phyloP scores from a whole-genome alignment of 192 early-diverging fungal species.

The Spinellus fusiger region DNA sequence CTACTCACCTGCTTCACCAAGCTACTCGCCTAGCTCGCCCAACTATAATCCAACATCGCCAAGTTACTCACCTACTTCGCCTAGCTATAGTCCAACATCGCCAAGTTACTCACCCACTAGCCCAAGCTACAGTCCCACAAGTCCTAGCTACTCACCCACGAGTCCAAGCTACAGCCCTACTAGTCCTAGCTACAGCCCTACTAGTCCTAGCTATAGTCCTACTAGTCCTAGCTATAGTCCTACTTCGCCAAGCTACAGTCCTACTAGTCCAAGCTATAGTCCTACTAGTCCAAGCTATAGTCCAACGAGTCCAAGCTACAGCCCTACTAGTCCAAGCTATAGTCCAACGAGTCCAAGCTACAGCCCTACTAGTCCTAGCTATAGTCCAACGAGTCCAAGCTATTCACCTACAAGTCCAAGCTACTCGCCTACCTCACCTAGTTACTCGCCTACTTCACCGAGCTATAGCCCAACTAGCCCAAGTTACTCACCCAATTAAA shows the following conservation, averaged over 20 bases:
- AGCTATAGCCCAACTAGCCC: conserved; percentile 59
- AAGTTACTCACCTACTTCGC: conserved; percentile 71
- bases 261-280: conserved; percentile 50
- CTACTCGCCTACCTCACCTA: conserved; percentile 68
- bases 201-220: conserved; percentile 71
- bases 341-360: conserved; percentile 50
- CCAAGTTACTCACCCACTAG: conserved; percentile 61
- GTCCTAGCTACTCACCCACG: conserved; percentile 59
- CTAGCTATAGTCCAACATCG: conserved; percentile 60
- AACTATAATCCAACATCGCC: conserved; percentile 64
- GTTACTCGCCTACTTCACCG: conserved; percentile 68
- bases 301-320: conserved; percentile 55
- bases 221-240: conserved; percentile 64
- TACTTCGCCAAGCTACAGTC: conserved; percentile 48
- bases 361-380: conserved; percentile 64
- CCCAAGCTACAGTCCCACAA: conserved; percentile 63
- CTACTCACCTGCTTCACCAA: conserved; percentile 62
- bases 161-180: conserved; percentile 59
- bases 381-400: conserved; percentile 70
- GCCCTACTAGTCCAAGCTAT: conserved; percentile 60
- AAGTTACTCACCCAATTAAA: no score
- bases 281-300: conserved; percentile 62
- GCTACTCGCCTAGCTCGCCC: conserved; percentile 59
- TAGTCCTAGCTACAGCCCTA: conserved; percentile 69
- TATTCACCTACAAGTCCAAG: conserved; percentile 73